Evolutionary conservation across 208 protist genomes (phyloP), one percentile per base, ranked within the genome.

Genomic region (Zelonia costaricensis): DNA sequence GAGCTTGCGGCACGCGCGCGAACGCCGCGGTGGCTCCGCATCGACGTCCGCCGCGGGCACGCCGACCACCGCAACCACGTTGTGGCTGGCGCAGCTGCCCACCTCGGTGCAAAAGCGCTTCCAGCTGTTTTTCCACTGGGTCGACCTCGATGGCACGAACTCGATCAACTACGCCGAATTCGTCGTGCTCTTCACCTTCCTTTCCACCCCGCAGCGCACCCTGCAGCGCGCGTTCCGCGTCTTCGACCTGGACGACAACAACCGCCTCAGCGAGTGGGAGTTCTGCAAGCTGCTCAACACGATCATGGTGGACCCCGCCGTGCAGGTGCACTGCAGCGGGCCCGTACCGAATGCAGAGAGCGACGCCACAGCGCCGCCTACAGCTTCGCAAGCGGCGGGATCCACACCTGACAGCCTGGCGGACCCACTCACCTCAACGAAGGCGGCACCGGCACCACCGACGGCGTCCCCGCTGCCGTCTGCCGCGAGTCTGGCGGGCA

Each of bases 271-370:
- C 46, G 65, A 73, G 38, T 25, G 47, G 31, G 79, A 88, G 46
- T 85, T 89, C 40, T 63, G 53, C 12, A 48, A 68, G 10, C 44
- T 92, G 13, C 25, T 92, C 12, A 86, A 89, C 55, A 82, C 80
- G 1, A 76, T 92, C 51, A 88, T 89, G 79, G 74, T 89, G 23
- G 86, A 92, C 46, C 77, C 79, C 2, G 62, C 55, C 1, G 86
- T 92, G 30, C 79, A 83, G 62, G 45, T 92, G 36, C 20, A 13
- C 15, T 63, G 25, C 54, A 15, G 49, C 1, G 45, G 7, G 0
- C 5, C 22, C 3, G 12, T 9, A 22, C 20, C 44, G 4, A 3
- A 27, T 20, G 1, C 22, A 4, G 47, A 9, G 16, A 35, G 23
- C 27, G 22, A 28, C 6, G 12, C 10, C 1, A 38, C 33, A 10